Evolutionary conservation across 2,329 filamentous ascomycete genomes (phyloP).

Genomic region (Dothistroma septosporum): DNA sequence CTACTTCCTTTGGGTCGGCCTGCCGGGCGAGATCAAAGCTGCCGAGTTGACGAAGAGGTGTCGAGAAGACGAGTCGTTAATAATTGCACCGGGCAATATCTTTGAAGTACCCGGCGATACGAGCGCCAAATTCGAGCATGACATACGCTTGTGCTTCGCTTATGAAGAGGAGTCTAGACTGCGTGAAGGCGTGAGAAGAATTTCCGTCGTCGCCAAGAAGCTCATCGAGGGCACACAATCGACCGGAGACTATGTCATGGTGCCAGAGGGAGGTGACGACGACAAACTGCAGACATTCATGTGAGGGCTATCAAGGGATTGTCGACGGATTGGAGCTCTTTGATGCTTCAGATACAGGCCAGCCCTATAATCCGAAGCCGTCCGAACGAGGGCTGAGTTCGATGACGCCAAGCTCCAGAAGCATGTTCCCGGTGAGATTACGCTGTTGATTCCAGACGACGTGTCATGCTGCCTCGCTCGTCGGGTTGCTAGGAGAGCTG

Average conservation of each 20-base stretch:
- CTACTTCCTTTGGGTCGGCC: constrained; percentile 77
- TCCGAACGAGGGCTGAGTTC: too few relatives aligned
- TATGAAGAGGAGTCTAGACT: constrained; percentile 66
- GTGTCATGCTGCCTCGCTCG: neutral
- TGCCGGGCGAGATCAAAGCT: constrained; percentile 55
- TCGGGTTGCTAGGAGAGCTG: neutral
- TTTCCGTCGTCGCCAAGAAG: constrained; percentile 50
- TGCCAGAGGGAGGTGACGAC: constrained; percentile 10
- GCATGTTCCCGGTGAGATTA: too few relatives aligned
- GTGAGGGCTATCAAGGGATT: neutral
- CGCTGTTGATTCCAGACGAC: too few relatives aligned
- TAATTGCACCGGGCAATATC: constrained; percentile 63
- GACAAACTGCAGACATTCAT: constrained; percentile 16
- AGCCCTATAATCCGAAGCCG: too few relatives aligned
- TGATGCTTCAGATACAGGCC: too few relatives aligned
- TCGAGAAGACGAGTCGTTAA: constrained; percentile 59
- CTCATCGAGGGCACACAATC: constrained; percentile 27
- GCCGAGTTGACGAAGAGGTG: constrained; percentile 56
- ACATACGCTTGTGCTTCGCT: constrained; percentile 65
- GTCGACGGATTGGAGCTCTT: neutral
- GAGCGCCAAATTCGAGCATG: constrained; percentile 52
- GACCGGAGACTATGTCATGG: constrained; percentile 19
- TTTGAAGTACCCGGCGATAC: constrained; percentile 58
- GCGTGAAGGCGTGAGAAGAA: constrained; percentile 63
- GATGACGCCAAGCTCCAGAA: too few relatives aligned